Base-by-base conservation (phyloP, 2,329 filamentous ascomycete species). In the Neurospora sp. region DNA sequence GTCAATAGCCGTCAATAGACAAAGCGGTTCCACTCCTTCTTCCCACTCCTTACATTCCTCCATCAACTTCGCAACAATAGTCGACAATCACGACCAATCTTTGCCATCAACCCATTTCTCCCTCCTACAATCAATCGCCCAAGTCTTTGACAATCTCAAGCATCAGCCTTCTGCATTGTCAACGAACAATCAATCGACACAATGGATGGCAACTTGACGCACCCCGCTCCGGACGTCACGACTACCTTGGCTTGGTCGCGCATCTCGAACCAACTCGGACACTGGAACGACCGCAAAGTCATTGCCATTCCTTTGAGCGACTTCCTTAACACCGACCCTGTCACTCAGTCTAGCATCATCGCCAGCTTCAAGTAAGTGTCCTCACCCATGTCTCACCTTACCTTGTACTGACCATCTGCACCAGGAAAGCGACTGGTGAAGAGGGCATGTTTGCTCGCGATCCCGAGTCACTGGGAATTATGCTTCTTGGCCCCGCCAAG, bases 381-480 rank as follows among this genome's bases (percentile, higher is more conserved):
- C n/a, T 39, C 39, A 52, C 12, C 66, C 37, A 12, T 52, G 36
- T 46, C 39, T 57, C n/a, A 12, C 57, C 8, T 40, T 15, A 15
- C 28, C n/a, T 17, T 23, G 68, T 40, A 41, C n/a, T 70, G 70
- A 17, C 71, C 68, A 28, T 40, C 68, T 66, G 19, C 12, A 19
- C 17, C 33, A 72, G 72, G 57, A 71, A 69, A 23, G 71, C 67
- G 43, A 36, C 71, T 66, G 37, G 40, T 23, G 69, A 70, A 39
- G 70, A 71, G 33, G 72, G 68, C 39, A 73, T 73, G 72, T 73
- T 40, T 67, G 70, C 69, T 19, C 70, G 65, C 8, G 72, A 73
- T 39, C 57, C 69, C 52, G 68, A 71, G 19, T 70, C 71, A 69
- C 12, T 17, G 11, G 46, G 68, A 10, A 69, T 73, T 37, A 69